These are phyloP conservation scores for Dothideomycetes sp. DNA, from an alignment of 2,329 filamentous ascomycete species.

Conservation along the genomic window DNA sequence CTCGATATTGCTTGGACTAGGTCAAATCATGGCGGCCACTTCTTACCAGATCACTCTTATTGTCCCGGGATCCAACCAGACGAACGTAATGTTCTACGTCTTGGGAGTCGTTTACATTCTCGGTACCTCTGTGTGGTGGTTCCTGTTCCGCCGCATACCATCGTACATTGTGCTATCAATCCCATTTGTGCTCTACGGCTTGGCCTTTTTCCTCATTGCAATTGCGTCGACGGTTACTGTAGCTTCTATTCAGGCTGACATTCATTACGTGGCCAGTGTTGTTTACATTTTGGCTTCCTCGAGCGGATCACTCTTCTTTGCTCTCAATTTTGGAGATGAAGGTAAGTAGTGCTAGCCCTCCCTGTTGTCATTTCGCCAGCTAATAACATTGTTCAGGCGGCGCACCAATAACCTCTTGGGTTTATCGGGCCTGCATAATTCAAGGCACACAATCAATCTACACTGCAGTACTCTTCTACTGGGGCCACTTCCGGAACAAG, in stretches of 20 bases:
- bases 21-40: constrained; percentile 54
- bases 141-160: constrained; percentile 46
- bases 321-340: constrained; percentile 55
- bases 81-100: constrained; percentile 47
- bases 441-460: constrained; percentile 59
- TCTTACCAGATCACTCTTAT: constrained; percentile 60
- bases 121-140: constrained; percentile 51
- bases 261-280: constrained; percentile 51
- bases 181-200: constrained; percentile 52
- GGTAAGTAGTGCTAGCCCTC: too few relatives aligned
- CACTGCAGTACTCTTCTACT: constrained; percentile 54
- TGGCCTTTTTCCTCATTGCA: constrained; percentile 53
- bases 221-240: constrained; percentile 44
- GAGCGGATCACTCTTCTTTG: constrained; percentile 54
- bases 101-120: constrained; percentile 52
- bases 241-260: constrained; percentile 33
- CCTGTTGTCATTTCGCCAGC: constrained; percentile 52
- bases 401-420: constrained; percentile 52
- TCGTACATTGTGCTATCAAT: constrained; percentile 47
- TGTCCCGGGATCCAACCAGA: constrained; percentile 50
- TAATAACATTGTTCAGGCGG: constrained; percentile 36
- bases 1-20: constrained; percentile 48
- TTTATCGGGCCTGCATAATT: constrained; percentile 55
- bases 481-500: constrained; percentile 42
- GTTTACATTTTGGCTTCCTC: constrained; percentile 53